phyloP scores from a whole-genome alignment of 2,329 filamentous ascomycete species.

The Pochonia chlamydosporia region DNA sequence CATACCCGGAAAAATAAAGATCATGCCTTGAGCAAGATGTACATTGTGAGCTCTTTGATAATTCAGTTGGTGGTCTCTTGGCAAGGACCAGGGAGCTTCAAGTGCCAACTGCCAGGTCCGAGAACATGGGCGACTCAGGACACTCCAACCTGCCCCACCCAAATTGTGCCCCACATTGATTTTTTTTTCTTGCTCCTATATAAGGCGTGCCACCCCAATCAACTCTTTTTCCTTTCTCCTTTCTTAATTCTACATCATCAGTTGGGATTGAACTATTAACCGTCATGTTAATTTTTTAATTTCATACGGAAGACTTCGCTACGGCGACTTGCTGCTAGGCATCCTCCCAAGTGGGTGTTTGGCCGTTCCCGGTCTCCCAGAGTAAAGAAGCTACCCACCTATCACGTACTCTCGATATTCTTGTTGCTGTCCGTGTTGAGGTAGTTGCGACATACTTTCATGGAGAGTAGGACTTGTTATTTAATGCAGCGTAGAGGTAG shows the following conservation, averaged over 20 bases:
- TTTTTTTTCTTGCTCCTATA: slow-evolving; percentile 6
- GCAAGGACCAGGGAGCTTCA: too few species aligned
- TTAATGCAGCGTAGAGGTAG: slow-evolving; percentile 6
- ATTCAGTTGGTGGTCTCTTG: too few species aligned
- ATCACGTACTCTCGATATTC: slow-evolving; percentile 31
- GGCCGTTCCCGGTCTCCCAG: slow-evolving; percentile 51
- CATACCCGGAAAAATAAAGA: too few species aligned
- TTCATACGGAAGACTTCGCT: slow-evolving; percentile 43
- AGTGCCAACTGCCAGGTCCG: too few species aligned
- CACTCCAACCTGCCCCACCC: background rate
- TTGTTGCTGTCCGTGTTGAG: slow-evolving; percentile 45
- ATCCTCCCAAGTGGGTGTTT: slow-evolving; percentile 40
- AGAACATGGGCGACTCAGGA: slow-evolving; percentile 21
- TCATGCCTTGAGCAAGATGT: too few species aligned
- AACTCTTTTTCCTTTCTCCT: slow-evolving; percentile 14
- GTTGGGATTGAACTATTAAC: slow-evolving; percentile 41
- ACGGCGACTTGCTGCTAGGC: slow-evolving; percentile 50
- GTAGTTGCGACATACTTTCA: slow-evolving; percentile 38
- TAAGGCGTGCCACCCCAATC: slow-evolving; percentile 10
- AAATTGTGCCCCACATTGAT: background rate
- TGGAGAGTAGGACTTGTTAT: background rate
- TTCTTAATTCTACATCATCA: slow-evolving; percentile 36
- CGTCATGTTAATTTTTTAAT: slow-evolving; percentile 43
- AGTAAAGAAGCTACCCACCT: slow-evolving; percentile 40
- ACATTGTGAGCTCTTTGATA: too few species aligned